Conservation (phyloP, 2,329 filamentous ascomycete genomes). For the Berkeleyomyces rouxiae region DNA sequence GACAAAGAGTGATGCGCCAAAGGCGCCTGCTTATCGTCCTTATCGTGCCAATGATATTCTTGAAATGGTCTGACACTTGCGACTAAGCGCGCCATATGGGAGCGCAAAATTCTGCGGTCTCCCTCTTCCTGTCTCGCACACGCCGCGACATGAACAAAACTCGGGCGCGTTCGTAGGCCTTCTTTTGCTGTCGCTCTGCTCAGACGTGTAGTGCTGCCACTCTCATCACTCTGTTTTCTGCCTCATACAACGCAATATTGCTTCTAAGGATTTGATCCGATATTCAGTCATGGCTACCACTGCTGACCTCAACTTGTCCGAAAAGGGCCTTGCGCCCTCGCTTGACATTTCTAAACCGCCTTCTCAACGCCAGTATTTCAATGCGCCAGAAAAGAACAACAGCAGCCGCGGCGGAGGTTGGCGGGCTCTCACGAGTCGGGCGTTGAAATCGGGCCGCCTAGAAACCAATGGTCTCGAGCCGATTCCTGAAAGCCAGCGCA, state of each 20-base stretch:
- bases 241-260: no score
- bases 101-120: neutral
- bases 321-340: neutral
- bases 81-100: neutral
- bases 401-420: neutral
- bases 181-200: neutral
- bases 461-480: conserved; percentile 19
- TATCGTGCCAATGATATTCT: neutral
- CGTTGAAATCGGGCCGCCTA: neutral
- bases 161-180: neutral
- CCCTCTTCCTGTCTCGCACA: neutral
- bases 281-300: neutral
- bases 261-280: neutral
- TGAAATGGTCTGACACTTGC: neutral
- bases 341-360: neutral
- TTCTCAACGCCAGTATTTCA: neutral
- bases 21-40: neutral
- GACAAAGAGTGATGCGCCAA: neutral
- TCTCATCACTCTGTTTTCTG: no score
- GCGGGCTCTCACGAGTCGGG: neutral
- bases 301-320: neutral
- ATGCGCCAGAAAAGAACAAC: neutral
- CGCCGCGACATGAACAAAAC: neutral
- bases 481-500: conserved; percentile 26
- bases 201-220: neutral